Evolutionary conservation across 1,284 basidiomycete species (phyloP).

Genomic region (Fomitopsis palustris): DNA sequence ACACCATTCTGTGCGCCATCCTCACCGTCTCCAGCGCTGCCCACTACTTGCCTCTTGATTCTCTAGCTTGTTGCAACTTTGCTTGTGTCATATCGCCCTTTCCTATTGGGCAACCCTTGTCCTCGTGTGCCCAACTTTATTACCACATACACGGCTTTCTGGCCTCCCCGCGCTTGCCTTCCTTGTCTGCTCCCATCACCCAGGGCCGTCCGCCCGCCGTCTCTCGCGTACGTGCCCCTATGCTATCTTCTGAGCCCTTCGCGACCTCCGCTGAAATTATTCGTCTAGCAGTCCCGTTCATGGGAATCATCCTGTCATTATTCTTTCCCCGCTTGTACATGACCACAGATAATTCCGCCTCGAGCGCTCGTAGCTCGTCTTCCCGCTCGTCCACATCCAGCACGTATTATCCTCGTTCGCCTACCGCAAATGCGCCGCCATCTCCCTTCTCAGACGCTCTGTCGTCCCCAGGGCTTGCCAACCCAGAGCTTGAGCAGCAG

Average conservation of each 20-base stretch:
- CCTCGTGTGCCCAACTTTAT: conserved; percentile 13
- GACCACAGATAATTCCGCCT: conserved; percentile 23
- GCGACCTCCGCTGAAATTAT: neutral
- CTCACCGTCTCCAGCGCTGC: conserved; percentile 8
- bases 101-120: conserved; percentile 16
- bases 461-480: conserved; percentile 12
- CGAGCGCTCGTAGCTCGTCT: conserved; percentile 20
- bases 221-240: conserved; percentile 11
- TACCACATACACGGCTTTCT: conserved; percentile 6
- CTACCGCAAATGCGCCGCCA: conserved; percentile 10
- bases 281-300: conserved; percentile 14
- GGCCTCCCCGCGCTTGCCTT: conserved; percentile 18
- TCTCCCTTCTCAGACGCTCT: conserved; percentile 9
- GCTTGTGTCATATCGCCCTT: conserved; percentile 32
- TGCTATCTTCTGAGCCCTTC: conserved; percentile 2
- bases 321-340: conserved; percentile 30
- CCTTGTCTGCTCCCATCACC: conserved; percentile 15
- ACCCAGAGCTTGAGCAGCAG: conserved; percentile 14
- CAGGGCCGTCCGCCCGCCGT: conserved; percentile 6
- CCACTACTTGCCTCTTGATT: conserved; percentile 4
- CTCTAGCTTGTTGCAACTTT: conserved; percentile 24
- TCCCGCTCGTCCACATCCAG: conserved; percentile 23
- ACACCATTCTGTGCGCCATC: neutral
- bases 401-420: conserved; percentile 7
- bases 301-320: conserved; percentile 32